Evolutionary conservation across 2,329 filamentous ascomycete genomes (phyloP).

Genomic region (Kalmusia sp.): DNA sequence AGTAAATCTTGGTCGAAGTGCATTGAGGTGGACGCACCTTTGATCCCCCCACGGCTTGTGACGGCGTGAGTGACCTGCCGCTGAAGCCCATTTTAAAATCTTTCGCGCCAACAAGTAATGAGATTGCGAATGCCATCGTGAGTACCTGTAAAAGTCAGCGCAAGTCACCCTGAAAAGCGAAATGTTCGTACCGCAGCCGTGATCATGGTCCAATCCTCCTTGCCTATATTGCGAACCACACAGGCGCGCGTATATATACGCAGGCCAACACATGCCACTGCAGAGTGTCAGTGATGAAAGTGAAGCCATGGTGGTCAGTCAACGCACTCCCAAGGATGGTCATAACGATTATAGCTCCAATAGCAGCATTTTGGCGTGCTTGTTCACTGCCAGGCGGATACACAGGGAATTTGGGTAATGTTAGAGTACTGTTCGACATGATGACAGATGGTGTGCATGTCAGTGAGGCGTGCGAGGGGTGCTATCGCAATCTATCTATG

Average conservation of each 20-base stretch:
- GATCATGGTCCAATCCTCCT: conserved; percentile 38
- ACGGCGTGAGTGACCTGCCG: conserved; percentile 17
- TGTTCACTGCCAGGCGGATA: conserved; percentile 23
- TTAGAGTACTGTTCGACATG: conserved; percentile 17
- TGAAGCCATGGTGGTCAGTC: not conserved
- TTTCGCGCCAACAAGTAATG: conserved; percentile 18
- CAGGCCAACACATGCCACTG: conserved; percentile 26
- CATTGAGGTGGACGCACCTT: conserved; percentile 17
- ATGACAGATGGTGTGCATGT: conserved; percentile 1
- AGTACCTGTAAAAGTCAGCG: conserved; percentile 17
- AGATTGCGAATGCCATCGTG: conserved; percentile 19
- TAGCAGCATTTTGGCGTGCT: conserved; percentile 23
- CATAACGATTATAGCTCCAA: conserved; percentile 23
- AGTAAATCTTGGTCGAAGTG: not conserved
- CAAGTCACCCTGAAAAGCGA: not conserved
- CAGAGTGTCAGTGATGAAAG: not conserved
- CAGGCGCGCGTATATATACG: conserved; percentile 32
- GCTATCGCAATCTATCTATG: conserved; percentile 6
- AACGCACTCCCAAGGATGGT: conserved; percentile 27
- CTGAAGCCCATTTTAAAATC: conserved; percentile 27
- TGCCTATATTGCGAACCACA: conserved; percentile 33
- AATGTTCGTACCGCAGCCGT: conserved; percentile 24
- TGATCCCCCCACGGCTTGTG: conserved; percentile 19
- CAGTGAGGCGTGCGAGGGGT: not conserved
- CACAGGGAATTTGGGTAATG: conserved; percentile 18